Evolutionary conservation across 1,284 basidiomycete genomes (phyloP), one percentile per base, ranked within the genome.

Genomic region (Stygiomarasmius scandens): DNA sequence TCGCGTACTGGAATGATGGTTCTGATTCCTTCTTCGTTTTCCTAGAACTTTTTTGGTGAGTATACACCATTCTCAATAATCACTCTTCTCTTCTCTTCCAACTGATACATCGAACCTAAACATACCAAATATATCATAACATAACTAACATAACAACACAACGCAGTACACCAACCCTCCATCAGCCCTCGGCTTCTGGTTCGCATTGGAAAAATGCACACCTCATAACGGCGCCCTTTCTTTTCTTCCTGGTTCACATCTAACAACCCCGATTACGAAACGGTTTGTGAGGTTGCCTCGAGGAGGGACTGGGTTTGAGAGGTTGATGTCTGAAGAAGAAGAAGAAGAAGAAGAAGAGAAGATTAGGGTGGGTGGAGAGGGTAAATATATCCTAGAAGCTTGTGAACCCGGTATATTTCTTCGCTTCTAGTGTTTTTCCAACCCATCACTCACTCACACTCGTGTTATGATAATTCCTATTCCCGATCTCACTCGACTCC

Each of bases 151-250:
- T 36, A 34, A 27, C 6, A 36, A 48, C 44, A 23, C 6, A 36
- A 47, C 44, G 22, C 63, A 94, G 94, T 98, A 96, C 72, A 98
- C 95, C 3, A 79, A 92, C 50, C 96, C 96, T 8, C 93, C 93
- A 0, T 88, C 86, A 5, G 96, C 96, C 0, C 80, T 98, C 4
- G 96, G 96, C 0, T 93, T 95, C 69, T 99, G 96, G 96, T 92
- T 98, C 58, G 93, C 96, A 0, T 77, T 98, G 20, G 96, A 98
- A 70, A 83, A 85, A 60, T 96, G 94, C 69, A 95, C 93, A 5
- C 71, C 84, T 1, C 74, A 78, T 51, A 98, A 98, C 65, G 95
- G 95, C 3, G 94, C 95, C 22, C 79, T 97, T 44, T 95, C 90
- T 1, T 98, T 98, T 74, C 78, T 95, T 0, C 93, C 95, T 0